A percentile compares a stretch with the other conserved stretches of the same genome.
These are phyloP conservation scores for Rhizomucor miehei DNA, from an alignment of 371 early-diverging fungal genomes.

Conservation along the genomic window DNA sequence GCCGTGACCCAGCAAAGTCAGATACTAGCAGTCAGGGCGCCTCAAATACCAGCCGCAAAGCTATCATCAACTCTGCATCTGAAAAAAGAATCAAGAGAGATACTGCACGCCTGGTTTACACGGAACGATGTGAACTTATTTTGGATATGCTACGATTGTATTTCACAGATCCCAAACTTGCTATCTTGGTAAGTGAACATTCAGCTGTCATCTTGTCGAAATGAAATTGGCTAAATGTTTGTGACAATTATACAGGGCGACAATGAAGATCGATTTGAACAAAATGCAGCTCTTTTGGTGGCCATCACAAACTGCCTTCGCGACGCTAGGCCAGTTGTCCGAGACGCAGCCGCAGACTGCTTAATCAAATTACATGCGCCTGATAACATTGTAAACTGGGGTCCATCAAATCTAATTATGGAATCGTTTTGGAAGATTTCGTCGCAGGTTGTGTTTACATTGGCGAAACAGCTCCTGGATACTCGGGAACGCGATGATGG, in stretches of 20 bases:
- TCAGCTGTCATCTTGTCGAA: neutral
- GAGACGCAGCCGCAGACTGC: slow-evolving; percentile 70
- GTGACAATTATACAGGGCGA: slow-evolving; percentile 23
- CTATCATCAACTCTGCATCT: slow-evolving; percentile 13
- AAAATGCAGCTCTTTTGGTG: slow-evolving; percentile 61
- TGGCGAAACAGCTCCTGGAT: slow-evolving; percentile 58
- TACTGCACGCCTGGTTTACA: slow-evolving; percentile 35
- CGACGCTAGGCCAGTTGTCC: slow-evolving; percentile 59
- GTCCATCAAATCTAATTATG: slow-evolving; percentile 53
- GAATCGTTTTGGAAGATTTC: slow-evolving; percentile 70
- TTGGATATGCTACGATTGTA: slow-evolving; percentile 73
- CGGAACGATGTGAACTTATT: slow-evolving; percentile 71
- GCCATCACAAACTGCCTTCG: slow-evolving; percentile 69
- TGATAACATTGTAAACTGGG: slow-evolving; percentile 63
- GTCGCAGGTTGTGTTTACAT: slow-evolving; percentile 51
- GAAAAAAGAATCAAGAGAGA: slow-evolving; percentile 47
- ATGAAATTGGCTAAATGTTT: neutral
- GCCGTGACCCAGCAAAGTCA: slow-evolving; percentile 35
- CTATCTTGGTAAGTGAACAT: slow-evolving; percentile 38
- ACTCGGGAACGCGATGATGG: slow-evolving; percentile 52
- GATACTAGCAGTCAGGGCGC: slow-evolving; percentile 17
- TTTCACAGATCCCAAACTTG: slow-evolving; percentile 69
- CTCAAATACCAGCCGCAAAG: slow-evolving; percentile 11
- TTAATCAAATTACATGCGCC: slow-evolving; percentile 63
- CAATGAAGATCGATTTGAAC: slow-evolving; percentile 48